A percentile compares a stretch with the other conserved stretches of the same genome.
These are phyloP conservation scores for Pleomassaria siparia DNA, from an alignment of 2,329 filamentous ascomycete species.

Conservation along the genomic window DNA sequence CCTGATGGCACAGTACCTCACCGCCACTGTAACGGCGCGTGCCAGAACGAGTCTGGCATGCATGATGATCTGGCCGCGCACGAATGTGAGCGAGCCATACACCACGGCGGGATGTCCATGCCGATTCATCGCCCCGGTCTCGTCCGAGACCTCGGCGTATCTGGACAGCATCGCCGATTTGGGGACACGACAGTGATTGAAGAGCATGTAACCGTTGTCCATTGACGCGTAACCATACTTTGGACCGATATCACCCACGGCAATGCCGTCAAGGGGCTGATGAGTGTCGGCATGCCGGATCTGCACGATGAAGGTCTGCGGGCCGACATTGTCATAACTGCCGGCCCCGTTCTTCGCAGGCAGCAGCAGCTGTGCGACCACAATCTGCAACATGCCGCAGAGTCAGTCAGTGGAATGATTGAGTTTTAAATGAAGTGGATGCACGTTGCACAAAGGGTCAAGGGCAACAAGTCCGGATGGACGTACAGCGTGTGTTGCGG, in stretches of 20 bases:
- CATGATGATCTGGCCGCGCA: slow-evolving; percentile 51
- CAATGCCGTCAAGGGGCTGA: slow-evolving; percentile 50
- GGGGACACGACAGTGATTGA: slow-evolving; percentile 50
- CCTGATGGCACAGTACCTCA: slow-evolving; percentile 53
- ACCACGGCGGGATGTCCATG: slow-evolving; percentile 53
- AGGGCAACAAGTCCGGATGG: too few species aligned
- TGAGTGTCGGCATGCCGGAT: slow-evolving; percentile 54
- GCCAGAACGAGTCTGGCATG: slow-evolving; percentile 56
- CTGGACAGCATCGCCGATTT: slow-evolving; percentile 53
- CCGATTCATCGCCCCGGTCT: slow-evolving; percentile 49
- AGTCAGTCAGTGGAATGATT: not conserved
- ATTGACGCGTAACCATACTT: slow-evolving; percentile 57
- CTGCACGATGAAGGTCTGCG: slow-evolving; percentile 56
- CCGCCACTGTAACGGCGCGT: slow-evolving; percentile 55
- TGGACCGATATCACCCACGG: slow-evolving; percentile 58
- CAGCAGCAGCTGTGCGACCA: slow-evolving; percentile 54
- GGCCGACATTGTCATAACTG: slow-evolving; percentile 50
- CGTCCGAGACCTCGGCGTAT: slow-evolving; percentile 52
- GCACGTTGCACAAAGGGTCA: too few species aligned
- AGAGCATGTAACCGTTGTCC: slow-evolving; percentile 59
- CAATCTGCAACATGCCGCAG: slow-evolving; percentile 47
- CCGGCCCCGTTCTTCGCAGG: slow-evolving; percentile 32
- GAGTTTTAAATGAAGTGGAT: not conserved
- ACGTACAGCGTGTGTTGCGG: slow-evolving; percentile 53
- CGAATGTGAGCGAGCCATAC: slow-evolving; percentile 54